Percentiles rank a stretch among this genome's conserved stretches.
phyloP scores from a whole-genome alignment of 805 yeast species.

The Candida bentonensis region DNA sequence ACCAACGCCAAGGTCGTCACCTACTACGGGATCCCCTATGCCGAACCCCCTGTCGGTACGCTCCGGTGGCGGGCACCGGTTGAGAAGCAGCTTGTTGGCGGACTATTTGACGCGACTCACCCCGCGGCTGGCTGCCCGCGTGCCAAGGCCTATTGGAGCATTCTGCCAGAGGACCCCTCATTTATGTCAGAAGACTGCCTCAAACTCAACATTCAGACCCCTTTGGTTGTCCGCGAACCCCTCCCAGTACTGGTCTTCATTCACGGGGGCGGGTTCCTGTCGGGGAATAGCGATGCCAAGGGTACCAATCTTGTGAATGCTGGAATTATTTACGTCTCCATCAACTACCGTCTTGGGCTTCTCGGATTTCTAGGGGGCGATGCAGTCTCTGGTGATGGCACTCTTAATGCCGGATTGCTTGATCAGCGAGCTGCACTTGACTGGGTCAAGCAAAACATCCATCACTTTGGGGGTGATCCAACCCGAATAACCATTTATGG shows the following conservation, averaged over 20 bases:
- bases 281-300: constrained; percentile 3
- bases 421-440: constrained; percentile 24
- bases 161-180: constrained; percentile 3
- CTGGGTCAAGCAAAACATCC: constrained; percentile 25
- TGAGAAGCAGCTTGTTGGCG: constrained; percentile 9
- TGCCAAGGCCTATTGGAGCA: background rate
- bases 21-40: constrained; percentile 17
- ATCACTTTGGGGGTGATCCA: constrained; percentile 25
- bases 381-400: constrained; percentile 13
- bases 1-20: background rate
- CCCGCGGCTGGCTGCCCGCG: constrained; percentile 18
- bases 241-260: constrained; percentile 5
- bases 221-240: constrained; percentile 4
- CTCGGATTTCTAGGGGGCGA: constrained; percentile 23
- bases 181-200: constrained; percentile 20
- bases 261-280: constrained; percentile 6
- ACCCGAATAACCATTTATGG: constrained; percentile 25
- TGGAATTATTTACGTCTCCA: constrained; percentile 16
- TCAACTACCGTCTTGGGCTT: constrained; percentile 24
- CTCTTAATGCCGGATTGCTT: constrained; percentile 23
- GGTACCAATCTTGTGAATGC: constrained; percentile 7
- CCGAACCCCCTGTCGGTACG: constrained; percentile 17
- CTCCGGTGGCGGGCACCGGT: constrained; percentile 17
- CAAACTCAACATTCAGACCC: constrained; percentile 17
- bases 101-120: constrained; percentile 9